Evolutionary conservation across 164 flowering plant species (phyloP).

Genomic region (Piper betle): DNA sequence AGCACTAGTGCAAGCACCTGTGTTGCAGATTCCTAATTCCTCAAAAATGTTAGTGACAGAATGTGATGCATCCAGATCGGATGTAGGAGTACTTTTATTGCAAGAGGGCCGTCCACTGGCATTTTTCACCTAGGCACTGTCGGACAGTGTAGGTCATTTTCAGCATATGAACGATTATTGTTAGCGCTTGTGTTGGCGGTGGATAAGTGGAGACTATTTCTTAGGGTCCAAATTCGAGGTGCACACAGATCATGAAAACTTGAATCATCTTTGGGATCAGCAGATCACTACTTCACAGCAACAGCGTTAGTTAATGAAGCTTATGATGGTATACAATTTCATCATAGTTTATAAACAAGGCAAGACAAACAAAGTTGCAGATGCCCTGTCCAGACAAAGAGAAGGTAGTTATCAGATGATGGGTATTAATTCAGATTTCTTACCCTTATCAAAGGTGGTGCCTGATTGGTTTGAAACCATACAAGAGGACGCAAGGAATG

Average conservation of each 20-base stretch:
- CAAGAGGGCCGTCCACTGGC: slow-evolving; percentile 2
- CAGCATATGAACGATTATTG: background rate
- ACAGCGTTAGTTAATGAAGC: background rate
- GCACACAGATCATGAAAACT: background rate
- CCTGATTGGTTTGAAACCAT: background rate
- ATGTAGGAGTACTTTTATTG: background rate
- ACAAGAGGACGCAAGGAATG: background rate
- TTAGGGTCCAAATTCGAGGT: background rate
- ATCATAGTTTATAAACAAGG: background rate
- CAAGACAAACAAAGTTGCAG: background rate
- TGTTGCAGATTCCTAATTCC: background rate
- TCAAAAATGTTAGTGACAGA: background rate
- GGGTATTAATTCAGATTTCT: background rate
- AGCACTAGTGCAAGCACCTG: background rate
- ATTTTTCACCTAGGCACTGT: background rate
- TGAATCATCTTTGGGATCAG: background rate
- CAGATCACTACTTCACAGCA: background rate
- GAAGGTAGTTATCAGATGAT: no score
- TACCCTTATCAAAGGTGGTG: background rate
- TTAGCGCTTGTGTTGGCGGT: background rate
- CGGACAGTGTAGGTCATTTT: background rate
- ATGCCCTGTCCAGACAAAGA: no score
- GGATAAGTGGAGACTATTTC: background rate
- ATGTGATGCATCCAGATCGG: background rate
- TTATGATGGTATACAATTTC: background rate